Base-by-base conservation (phyloP, 176 grass and related monocot genomes). In the Musa troglodytarum region DNA sequence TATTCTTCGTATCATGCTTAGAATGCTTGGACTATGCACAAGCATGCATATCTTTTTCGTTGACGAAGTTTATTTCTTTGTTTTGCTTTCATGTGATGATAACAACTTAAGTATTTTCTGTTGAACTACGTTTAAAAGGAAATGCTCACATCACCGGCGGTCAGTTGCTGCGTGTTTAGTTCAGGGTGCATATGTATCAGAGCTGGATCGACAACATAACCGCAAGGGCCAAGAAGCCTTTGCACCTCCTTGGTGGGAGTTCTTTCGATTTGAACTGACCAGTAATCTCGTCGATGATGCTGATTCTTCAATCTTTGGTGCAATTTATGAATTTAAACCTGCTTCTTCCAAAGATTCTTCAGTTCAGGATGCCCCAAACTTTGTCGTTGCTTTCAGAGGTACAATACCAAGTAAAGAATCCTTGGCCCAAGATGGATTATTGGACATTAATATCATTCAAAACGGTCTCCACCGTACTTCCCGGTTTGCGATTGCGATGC, bases 311-410 rank as follows among this genome's bases (percentile, higher is more conserved):
- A 77, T 87, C 75, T 99, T 94, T 15, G 88, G 90, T 80, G 95
- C 82, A 58, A 92, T 99, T 84, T 99, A 91, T 64, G 82, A 99
- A 84, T 90, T 87, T 54, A 99, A 82, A 49, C 82, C 84, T 76
- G 8, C 76, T 78, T 69, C 73, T 57, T 74, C 23, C 56, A 50
- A 92, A 84, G 73, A 82, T 59, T 59, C 66, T 43, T 87, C 67
- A 50, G 63, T 28, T 71, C 65, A 78, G 54, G 86, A 89, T 66
- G 82, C 82, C 20, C 95, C 88, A 9, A 87, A 91, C 74, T 99
- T 94, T 81, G 90, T 94, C 57, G 83, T 99, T 53, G 86, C 88
- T n/a, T 99, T 99, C 69, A 86, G 90, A 84, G 95, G 95, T 73
- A 99, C 88, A 54, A 85, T 99, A 75, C 83, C 86, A 50, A 86